Conservation (phyloP, 2,329 filamentous ascomycete genomes). For the Beauveria sp. region DNA sequence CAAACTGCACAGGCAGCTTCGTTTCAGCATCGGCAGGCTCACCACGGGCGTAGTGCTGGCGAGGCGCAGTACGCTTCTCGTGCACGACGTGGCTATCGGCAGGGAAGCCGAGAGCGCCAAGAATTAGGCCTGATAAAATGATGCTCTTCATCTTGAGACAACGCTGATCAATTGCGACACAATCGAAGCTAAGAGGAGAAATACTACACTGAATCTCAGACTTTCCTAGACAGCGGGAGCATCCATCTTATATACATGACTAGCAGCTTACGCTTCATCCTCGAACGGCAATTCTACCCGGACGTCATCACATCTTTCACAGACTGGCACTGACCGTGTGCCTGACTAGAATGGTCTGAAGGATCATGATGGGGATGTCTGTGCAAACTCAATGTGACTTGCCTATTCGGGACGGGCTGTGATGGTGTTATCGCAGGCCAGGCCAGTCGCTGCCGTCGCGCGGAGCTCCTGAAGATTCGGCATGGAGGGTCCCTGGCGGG, state of each 20-base stretch:
- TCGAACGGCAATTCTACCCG: background rate
- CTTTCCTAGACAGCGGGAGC: background rate
- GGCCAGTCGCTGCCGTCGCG: too few relatives aligned
- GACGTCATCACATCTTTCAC: background rate
- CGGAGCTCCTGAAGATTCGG: background rate
- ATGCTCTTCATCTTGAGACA: slow-evolving; percentile 2
- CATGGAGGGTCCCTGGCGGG: background rate
- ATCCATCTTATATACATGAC: background rate
- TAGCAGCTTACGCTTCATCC: background rate
- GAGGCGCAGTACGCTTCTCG: slow-evolving; percentile 12
- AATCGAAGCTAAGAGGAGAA: background rate
- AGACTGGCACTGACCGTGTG: background rate
- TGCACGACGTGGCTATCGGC: slow-evolving; percentile 12
- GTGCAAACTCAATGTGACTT: background rate
- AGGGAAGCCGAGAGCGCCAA: slow-evolving; percentile 2
- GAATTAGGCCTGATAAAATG: slow-evolving; percentile 2
- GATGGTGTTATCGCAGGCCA: too few relatives aligned
- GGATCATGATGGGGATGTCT: background rate
- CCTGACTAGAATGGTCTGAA: background rate
- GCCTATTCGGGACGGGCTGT: background rate
- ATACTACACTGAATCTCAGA: background rate
- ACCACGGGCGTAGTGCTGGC: slow-evolving; percentile 4
- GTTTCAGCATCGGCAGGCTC: slow-evolving; percentile 8
- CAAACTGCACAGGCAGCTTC: slow-evolving; percentile 30
- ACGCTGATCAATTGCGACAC: background rate